These are phyloP conservation scores for Backusella mclennaniae DNA, from an alignment of 192 early-diverging fungal genomes.

Conservation along the genomic window DNA sequence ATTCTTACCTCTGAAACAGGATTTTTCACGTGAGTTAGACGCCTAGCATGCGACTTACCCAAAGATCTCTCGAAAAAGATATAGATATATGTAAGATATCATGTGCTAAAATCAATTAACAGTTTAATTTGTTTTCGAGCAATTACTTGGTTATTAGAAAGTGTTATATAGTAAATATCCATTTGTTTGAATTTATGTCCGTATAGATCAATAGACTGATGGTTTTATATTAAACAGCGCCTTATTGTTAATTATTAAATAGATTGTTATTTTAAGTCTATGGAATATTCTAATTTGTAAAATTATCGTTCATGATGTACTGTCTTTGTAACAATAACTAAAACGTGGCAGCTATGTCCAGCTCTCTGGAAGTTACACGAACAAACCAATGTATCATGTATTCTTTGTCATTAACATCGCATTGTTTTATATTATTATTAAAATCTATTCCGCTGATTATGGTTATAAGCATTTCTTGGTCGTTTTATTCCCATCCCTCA, in stretches of 20 bases:
- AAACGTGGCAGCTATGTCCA: not conserved
- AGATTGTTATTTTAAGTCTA: not conserved
- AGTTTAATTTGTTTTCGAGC: not conserved
- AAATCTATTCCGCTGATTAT: too few species aligned
- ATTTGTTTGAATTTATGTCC: too few species aligned
- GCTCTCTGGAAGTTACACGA: not conserved
- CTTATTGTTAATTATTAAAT: not conserved
- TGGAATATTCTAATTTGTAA: not conserved
- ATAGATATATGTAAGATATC: not conserved
- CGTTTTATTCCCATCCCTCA: too few species aligned
- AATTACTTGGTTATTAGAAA: not conserved
- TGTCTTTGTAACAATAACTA: not conserved
- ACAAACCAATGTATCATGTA: not conserved
- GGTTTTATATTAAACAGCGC: too few species aligned
- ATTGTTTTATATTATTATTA: not conserved
- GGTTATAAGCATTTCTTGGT: too few species aligned
- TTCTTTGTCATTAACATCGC: not conserved
- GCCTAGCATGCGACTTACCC: conserved; percentile 1
- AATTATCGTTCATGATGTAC: not conserved
- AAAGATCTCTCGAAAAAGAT: not conserved
- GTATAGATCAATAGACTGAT: too few species aligned
- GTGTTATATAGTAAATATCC: too few species aligned
- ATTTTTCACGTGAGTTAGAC: not conserved
- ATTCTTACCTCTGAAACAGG: not conserved
- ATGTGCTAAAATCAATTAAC: not conserved